These are phyloP conservation scores for Macrotyloma uniflorum DNA, from an alignment of 306 rosid species.

Conservation along the genomic window DNA sequence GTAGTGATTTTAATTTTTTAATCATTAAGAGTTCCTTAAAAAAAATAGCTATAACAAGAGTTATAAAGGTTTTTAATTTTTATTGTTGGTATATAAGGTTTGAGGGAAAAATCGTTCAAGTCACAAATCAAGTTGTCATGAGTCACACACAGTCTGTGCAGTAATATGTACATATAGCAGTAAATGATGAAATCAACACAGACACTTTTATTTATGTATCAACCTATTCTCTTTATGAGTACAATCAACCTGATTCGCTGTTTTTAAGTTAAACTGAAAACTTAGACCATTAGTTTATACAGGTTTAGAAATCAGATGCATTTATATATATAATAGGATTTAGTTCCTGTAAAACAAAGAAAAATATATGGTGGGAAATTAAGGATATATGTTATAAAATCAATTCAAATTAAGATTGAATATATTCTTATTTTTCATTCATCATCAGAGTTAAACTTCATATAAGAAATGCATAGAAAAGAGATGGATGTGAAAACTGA, in stretches of 20 bases:
- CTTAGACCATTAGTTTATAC: neutral
- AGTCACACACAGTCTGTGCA: conserved; percentile 8
- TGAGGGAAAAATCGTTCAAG: neutral
- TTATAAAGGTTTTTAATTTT: neutral
- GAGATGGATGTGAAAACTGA: neutral
- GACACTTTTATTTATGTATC: neutral
- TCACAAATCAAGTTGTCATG: neutral
- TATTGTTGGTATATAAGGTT: neutral
- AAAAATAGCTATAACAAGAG: neutral
- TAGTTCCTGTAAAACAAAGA: neutral
- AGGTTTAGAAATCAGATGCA: neutral
- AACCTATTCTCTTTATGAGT: neutral
- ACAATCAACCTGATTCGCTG: conserved; percentile 1
- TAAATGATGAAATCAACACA: neutral
- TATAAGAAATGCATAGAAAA: neutral
- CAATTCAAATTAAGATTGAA: neutral
- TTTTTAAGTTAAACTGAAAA: neutral
- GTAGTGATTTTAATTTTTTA: neutral
- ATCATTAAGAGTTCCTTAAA: too few relatives aligned
- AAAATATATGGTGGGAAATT: neutral
- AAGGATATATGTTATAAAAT: neutral
- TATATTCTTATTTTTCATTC: neutral
- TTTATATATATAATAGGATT: neutral
- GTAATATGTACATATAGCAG: neutral
- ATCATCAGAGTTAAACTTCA: neutral